Base-by-base conservation (phyloP, 352 stramenopile species). In the Vaucheria bursata region DNA sequence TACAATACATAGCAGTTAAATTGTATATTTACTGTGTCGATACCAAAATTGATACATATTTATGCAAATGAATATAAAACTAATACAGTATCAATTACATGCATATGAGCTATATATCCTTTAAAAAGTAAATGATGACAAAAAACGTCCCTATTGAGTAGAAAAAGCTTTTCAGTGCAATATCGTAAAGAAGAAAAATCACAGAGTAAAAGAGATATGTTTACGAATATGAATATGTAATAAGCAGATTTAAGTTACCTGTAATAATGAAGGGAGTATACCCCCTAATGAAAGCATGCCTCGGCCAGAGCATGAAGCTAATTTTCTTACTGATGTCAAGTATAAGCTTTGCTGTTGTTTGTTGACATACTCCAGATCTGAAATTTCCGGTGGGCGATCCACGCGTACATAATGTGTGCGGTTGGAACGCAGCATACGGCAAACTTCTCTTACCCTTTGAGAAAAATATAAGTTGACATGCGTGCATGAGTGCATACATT, bases 281-380 rank as follows among this genome's bases (percentile, higher is more conserved):
- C 89, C 96, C 0, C 93, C 93, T 52, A 98, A 84, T 1, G 95
- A 98, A 12, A 98, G 84, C 95, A 99, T 98, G 2, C 94, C 96
- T 81, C 96, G 86, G 0, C 94, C 96, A 3, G 98, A 85, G 0
- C 92, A 88, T 0, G 97, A 83, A 2, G 95, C 90, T 85, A 98
- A 94, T 0, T 90, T 91, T 65, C 95, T 88, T 73, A 94, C 93
- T 84, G 92, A 97, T 1, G 98, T 81, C 53, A 97, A 79, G 6
- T 97, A 82, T n/a, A 98, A 88, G 12, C 93, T 91, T 36, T 90
- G 85, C 89, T 98, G 95, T 81, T 98, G 96, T 74, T 93, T 87
- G 35, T 89, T 66, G 80, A 93, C 86, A 79, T 90, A 92, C 32
- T 93, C 89, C 69, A 93, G 88, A 85, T 95, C 90, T 34, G 87